phyloP scores from a whole-genome alignment of 1,284 basidiomycete species.

The Fomes fomentarius region DNA sequence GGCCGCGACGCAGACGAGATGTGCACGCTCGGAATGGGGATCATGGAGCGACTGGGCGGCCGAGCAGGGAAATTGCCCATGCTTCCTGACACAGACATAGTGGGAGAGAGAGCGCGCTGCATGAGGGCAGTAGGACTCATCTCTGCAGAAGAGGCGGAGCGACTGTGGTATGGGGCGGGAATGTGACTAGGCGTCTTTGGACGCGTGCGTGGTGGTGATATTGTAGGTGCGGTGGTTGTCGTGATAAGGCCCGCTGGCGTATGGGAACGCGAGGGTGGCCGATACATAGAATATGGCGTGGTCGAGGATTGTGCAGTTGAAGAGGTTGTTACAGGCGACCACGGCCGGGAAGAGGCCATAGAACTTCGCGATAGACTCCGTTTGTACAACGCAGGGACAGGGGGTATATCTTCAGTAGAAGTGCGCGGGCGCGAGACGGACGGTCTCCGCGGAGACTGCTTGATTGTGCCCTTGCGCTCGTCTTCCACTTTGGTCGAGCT shows the following conservation, averaged over 20 bases:
- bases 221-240: neutral
- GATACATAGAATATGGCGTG: conserved; percentile 32
- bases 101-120: conserved; percentile 66
- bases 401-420: conserved; percentile 45
- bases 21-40: conserved; percentile 75
- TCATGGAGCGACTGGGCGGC: conserved; percentile 80
- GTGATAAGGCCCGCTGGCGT: conserved; percentile 35
- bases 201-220: conserved; percentile 50
- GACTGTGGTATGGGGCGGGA: conserved; percentile 57
- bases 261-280: conserved; percentile 38
- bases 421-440: conserved; percentile 37
- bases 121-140: conserved; percentile 47
- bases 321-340: conserved; percentile 77
- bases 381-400: conserved; percentile 50
- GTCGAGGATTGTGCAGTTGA: conserved; percentile 70
- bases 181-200: conserved; percentile 79
- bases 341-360: conserved; percentile 77
- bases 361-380: conserved; percentile 74
- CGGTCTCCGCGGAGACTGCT: conserved; percentile 44
- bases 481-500: conserved; percentile 73
- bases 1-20: conserved; percentile 73
- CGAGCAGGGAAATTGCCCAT: conserved; percentile 51
- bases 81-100: conserved; percentile 41
- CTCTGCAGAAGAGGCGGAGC: conserved; percentile 55
- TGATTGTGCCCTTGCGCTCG: conserved; percentile 49